phyloP scores from a whole-genome alignment of 805 yeast species.

The Alloascoidea hylecoeti region DNA sequence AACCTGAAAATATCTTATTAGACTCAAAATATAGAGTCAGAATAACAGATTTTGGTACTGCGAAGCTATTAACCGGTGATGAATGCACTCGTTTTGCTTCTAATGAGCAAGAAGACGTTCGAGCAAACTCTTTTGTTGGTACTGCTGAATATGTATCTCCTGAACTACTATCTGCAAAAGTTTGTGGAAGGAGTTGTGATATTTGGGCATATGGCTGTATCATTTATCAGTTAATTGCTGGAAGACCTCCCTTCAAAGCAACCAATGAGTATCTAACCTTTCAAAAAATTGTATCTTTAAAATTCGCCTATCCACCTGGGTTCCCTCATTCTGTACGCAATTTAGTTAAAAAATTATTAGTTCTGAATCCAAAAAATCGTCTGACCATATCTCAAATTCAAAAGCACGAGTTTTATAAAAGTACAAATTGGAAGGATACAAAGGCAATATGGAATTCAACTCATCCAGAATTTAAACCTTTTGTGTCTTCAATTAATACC shows the following conservation, averaged over 20 bases:
- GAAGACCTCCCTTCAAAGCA: constrained; percentile 84
- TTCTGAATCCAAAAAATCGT: constrained; percentile 58
- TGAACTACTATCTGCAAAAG: constrained; percentile 64
- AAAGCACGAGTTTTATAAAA: constrained; percentile 56
- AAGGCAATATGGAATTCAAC: constrained; percentile 52
- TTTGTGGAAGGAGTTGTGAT: constrained; percentile 75
- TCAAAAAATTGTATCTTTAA: constrained; percentile 70
- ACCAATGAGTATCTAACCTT: constrained; percentile 74
- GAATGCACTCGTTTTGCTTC: constrained; percentile 16
- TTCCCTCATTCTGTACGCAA: constrained; percentile 52
- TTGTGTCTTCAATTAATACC: constrained; percentile 26
- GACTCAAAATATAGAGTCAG: constrained; percentile 78
- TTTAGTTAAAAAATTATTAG: constrained; percentile 51
- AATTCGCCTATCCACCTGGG: constrained; percentile 58
- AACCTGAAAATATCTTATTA: constrained; percentile 85
- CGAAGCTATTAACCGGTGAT: constrained; percentile 40
- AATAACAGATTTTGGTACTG: constrained; percentile 98
- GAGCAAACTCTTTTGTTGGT: constrained; percentile 71
- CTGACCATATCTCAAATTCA: constrained; percentile 42
- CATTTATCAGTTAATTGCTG: constrained; percentile 68
- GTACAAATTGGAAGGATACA: constrained; percentile 52
- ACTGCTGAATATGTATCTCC: constrained; percentile 97
- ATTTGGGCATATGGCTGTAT: constrained; percentile 95
- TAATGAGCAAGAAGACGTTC: constrained; percentile 18
- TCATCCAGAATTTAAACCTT: constrained; percentile 60